Conservation (phyloP, 768 basidiomycete species). For the Macrocybe gigantea region DNA sequence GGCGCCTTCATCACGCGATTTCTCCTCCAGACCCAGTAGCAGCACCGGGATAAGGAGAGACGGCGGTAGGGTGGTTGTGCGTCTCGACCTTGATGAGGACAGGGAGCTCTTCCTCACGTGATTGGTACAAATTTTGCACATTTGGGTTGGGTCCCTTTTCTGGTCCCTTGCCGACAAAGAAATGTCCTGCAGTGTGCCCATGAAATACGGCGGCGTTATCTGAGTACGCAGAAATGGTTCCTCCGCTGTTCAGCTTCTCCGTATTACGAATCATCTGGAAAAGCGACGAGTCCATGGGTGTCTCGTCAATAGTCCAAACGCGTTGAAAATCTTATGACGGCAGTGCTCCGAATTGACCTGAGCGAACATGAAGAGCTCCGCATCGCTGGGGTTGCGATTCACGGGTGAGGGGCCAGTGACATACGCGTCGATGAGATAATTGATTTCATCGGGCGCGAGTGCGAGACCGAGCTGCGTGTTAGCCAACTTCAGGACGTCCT, state of each 20-base stretch:
- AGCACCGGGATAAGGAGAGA: constrained; percentile 97
- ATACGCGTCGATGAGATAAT: constrained; percentile 88
- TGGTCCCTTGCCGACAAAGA: constrained; percentile 41
- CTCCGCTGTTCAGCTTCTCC: constrained; percentile 64
- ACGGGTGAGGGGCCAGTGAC: constrained; percentile 62
- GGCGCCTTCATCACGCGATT: constrained; percentile 95
- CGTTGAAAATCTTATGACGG: constrained; percentile 99
- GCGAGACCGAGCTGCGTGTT: constrained; percentile 89
- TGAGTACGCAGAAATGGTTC: constrained; percentile 94
- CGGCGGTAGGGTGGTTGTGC: constrained; percentile 98
- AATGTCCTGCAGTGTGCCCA: constrained; percentile 71
- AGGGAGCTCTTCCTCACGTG: constrained; percentile 65
- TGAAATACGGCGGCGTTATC: constrained; percentile 96
- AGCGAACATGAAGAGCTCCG: constrained; percentile 99
- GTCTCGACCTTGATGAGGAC: constrained; percentile 98
- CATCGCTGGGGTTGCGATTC: constrained; percentile 87
- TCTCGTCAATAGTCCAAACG: constrained; percentile 85
- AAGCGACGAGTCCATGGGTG: constrained; percentile 60
- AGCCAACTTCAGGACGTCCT: constrained; percentile 61
- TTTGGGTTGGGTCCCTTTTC: constrained; percentile 15
- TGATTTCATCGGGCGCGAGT: constrained; percentile 82
- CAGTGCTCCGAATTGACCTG: constrained; percentile 99
- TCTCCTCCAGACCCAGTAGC: constrained; percentile 98
- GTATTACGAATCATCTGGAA: constrained; percentile 99
- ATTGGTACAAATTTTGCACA: constrained; percentile 42